Evolutionary conservation across 306 rosid species (phyloP).

Genomic region (Alnus glutinosa): DNA sequence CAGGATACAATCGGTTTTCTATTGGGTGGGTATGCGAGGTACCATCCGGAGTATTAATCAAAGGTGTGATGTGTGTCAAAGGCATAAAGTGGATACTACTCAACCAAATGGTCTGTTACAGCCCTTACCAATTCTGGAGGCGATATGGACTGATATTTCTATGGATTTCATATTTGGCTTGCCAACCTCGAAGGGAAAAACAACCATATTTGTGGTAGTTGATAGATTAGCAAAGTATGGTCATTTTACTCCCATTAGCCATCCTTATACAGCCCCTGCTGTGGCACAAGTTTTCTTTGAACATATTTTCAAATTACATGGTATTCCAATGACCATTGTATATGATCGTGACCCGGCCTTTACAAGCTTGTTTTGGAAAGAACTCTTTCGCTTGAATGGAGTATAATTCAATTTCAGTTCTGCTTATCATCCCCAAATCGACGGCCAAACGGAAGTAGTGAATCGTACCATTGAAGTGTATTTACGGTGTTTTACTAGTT

Average conservation of each 20-base stretch:
- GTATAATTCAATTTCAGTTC: too few relatives aligned
- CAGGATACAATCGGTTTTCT: not conserved
- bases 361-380: not conserved
- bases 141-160: not conserved
- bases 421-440: too few relatives aligned
- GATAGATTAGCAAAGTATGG: not conserved
- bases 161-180: not conserved
- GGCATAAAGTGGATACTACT: not conserved
- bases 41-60: accelerated
- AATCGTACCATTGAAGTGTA: too few relatives aligned
- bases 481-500: too few relatives aligned
- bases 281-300: not conserved
- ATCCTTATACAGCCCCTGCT: not conserved
- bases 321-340: not conserved
- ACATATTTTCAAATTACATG: not conserved
- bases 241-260: not conserved
- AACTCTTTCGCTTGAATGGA: not conserved
- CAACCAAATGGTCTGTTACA: not conserved
- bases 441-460: too few relatives aligned
- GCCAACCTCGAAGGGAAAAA: not conserved
- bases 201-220: not conserved
- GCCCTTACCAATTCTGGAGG: not conserved
- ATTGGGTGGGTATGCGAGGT: not conserved
- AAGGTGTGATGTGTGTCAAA: not conserved
- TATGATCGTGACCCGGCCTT: not conserved